Evolutionary conservation across 2,329 filamentous ascomycete species (phyloP).

Genomic region (Chrysosporium queenslandicum): DNA sequence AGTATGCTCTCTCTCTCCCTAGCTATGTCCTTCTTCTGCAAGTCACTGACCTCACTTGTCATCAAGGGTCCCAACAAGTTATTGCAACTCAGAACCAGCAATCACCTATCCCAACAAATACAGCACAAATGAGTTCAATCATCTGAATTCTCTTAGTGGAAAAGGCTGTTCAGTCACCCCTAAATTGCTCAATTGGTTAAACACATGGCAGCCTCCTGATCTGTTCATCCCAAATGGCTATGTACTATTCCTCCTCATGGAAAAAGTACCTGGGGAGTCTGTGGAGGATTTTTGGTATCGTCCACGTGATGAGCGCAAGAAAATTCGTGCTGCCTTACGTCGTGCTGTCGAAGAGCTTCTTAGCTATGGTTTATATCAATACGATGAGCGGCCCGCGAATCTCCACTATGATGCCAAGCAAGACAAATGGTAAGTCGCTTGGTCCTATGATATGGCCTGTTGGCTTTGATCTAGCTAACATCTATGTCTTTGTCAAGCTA

Average conservation of each 20-base stretch:
- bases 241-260: constrained; percentile 11
- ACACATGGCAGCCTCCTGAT: neutral
- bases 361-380: neutral
- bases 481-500: neutral
- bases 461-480: neutral
- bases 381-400: neutral
- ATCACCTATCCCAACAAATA: neutral
- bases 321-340: constrained; percentile 8
- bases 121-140: neutral
- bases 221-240: constrained; percentile 11
- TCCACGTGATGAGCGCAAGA: neutral
- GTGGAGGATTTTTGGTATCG: constrained; percentile 6
- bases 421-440: constrained; percentile 11
- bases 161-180: constrained; percentile 1
- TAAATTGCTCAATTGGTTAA: neutral
- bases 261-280: constrained; percentile 12
- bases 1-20: constrained; percentile 11
- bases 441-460: neutral
- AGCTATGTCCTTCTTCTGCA: too few species aligned
- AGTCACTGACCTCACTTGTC: too few species aligned
- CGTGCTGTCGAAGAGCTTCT: constrained; percentile 2
- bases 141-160: neutral
- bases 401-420: constrained; percentile 8
- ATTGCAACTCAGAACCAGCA: neutral
- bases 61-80: constrained; percentile 1